Percentiles rank a stretch among this genome's conserved stretches.
Conservation (phyloP, 192 early-diverging fungal species). For the Podila clonocystis region DNA sequence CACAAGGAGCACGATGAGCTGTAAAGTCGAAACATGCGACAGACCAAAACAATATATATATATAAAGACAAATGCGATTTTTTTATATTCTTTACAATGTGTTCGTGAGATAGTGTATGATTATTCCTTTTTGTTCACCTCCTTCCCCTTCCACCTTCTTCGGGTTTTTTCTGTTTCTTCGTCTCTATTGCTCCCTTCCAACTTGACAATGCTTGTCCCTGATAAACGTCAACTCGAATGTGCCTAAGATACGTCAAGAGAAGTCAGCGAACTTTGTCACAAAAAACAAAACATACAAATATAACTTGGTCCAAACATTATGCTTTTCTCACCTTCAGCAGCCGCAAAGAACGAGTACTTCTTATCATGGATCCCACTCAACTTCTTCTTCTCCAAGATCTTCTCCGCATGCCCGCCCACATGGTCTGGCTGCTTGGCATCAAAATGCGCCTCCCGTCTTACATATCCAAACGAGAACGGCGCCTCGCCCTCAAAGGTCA, state of each 20-base stretch:
- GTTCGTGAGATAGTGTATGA: too few relatives aligned
- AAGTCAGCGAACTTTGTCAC: neutral
- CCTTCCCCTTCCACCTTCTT: too few relatives aligned
- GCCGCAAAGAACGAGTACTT: conserved; percentile 22
- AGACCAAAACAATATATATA: too few relatives aligned
- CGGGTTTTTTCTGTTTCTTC: neutral
- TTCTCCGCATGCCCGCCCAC: conserved; percentile 11
- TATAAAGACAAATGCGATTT: too few relatives aligned
- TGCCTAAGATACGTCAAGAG: conserved; percentile 12
- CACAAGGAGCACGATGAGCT: neutral
- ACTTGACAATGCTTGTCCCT: conserved; percentile 43
- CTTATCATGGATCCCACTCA: conserved; percentile 14
- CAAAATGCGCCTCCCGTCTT: conserved; percentile 26
- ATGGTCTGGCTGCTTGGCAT: conserved; percentile 11
- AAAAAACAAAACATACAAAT: neutral
- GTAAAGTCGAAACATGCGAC: too few relatives aligned
- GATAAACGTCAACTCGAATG: conserved; percentile 31
- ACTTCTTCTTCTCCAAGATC: conserved; percentile 4
- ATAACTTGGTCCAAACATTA: neutral
- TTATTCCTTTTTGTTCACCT: too few relatives aligned
- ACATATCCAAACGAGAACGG: conserved; percentile 40
- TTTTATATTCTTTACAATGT: too few relatives aligned
- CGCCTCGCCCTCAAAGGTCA: conserved; percentile 33
- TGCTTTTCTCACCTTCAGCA: conserved; percentile 21
- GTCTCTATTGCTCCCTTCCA: conserved; percentile 14